Percentiles rank a stretch among this genome's conserved stretches.
phyloP scores from a whole-genome alignment of 768 basidiomycete genomes.

The Rhizopogon vesiculosus region DNA sequence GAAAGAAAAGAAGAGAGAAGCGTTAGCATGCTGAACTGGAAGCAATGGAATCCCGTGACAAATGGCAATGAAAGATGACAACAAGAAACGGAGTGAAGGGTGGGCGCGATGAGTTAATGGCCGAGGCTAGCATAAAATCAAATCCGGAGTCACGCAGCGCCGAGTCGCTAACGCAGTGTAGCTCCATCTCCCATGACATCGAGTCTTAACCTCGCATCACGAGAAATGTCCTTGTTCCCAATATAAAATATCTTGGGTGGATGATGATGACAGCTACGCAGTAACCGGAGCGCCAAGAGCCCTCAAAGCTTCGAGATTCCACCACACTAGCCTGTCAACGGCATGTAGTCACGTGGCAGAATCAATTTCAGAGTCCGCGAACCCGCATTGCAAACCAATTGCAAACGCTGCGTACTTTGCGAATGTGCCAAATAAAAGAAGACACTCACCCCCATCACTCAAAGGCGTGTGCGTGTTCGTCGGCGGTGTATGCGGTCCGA shows the following conservation, averaged over 20 bases:
- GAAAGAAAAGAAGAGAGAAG: not conserved
- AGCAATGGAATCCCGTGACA: not conserved
- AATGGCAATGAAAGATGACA: not conserved
- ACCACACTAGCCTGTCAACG: no score
- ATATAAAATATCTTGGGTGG: no score
- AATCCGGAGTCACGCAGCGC: no score
- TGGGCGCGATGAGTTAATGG: not conserved
- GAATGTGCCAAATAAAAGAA: not conserved
- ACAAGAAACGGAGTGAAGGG: not conserved
- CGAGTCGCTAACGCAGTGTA: not conserved
- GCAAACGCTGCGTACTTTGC: not conserved
- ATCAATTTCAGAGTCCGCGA: not conserved
- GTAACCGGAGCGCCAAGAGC: no score
- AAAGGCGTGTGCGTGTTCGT: slow-evolving; percentile 20
- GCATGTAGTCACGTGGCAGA: not conserved
- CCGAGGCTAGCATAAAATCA: not conserved
- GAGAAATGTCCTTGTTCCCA: no score
- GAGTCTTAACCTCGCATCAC: not conserved
- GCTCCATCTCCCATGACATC: not conserved
- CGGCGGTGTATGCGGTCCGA: slow-evolving; percentile 13
- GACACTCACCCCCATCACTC: slow-evolving; percentile 23
- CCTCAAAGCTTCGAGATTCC: no score
- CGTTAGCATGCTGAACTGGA: slow-evolving; percentile 8
- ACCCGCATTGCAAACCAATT: not conserved
- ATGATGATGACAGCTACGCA: no score